phyloP scores from a whole-genome alignment of 192 early-diverging fungal genomes.

The Coemansia sp. region DNA sequence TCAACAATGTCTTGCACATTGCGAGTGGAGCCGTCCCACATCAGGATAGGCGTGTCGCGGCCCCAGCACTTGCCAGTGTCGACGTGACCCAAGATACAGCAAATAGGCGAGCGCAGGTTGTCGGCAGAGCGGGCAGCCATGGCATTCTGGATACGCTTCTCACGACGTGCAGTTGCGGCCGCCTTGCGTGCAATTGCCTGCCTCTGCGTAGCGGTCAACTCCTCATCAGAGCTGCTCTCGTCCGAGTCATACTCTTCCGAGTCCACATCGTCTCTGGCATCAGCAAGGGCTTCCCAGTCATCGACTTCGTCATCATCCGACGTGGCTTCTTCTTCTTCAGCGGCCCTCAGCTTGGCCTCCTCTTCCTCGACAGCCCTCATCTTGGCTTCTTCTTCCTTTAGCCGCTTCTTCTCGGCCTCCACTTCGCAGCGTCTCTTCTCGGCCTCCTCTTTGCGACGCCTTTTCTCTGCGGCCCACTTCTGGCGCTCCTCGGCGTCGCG shows the following conservation, averaged over 20 bases:
- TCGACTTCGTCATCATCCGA: conserved; percentile 31
- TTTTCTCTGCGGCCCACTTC: conserved; percentile 51
- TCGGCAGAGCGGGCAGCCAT: conserved; percentile 84
- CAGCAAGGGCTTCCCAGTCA: conserved; percentile 50
- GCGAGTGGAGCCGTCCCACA: conserved; percentile 51
- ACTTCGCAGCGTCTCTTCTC: conserved; percentile 41
- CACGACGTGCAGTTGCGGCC: conserved; percentile 76
- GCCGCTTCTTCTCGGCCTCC: conserved; percentile 62
- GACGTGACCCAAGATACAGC: conserved; percentile 98
- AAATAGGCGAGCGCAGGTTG: conserved; percentile 95
- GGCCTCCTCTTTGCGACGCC: conserved; percentile 64
- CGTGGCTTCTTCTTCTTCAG: conserved; percentile 56
- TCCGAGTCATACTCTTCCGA: conserved; percentile 55
- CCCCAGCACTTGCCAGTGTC: conserved; percentile 81
- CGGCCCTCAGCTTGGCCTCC: conserved; percentile 58
- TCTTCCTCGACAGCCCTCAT: conserved; percentile 62
- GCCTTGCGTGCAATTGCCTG: conserved; percentile 71
- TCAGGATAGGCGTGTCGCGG: conserved; percentile 54
- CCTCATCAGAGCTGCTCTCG: conserved; percentile 62
- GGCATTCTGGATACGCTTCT: conserved; percentile 72
- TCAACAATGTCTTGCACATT: conserved; percentile 51
- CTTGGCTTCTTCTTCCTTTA: conserved; percentile 61
- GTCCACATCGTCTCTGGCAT: conserved; percentile 50
- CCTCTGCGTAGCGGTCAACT: conserved; percentile 65
- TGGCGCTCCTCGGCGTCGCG: conserved; percentile 50